Evolutionary conservation across 768 basidiomycete species (phyloP).

Genomic region (Suillus subaureus): DNA sequence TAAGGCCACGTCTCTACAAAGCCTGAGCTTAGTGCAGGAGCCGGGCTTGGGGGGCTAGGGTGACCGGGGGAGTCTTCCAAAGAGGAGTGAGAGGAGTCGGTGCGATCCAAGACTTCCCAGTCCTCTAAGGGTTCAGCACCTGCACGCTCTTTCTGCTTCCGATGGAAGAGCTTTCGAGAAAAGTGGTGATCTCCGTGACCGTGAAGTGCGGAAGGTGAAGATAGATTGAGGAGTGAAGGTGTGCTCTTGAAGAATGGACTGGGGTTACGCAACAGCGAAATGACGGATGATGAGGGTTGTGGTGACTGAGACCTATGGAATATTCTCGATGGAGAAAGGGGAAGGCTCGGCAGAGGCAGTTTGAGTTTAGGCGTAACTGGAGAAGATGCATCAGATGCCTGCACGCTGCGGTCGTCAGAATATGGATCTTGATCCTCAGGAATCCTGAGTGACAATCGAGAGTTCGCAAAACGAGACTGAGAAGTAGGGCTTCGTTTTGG

Average conservation of each 20-base stretch:
- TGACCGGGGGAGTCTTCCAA: slow-evolving; percentile 24
- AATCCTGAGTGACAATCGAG: slow-evolving; percentile 35
- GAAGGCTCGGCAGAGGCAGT: slow-evolving; percentile 29
- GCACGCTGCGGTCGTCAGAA: slow-evolving; percentile 29
- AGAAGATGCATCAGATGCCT: slow-evolving; percentile 35
- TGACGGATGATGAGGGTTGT: slow-evolving; percentile 37
- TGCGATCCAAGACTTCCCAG: slow-evolving; percentile 35
- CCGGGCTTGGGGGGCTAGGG: slow-evolving; percentile 24
- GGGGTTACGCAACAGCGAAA: slow-evolving; percentile 36
- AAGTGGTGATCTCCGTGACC: slow-evolving; percentile 30
- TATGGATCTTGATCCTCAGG: slow-evolving; percentile 35
- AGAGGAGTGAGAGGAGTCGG: slow-evolving; percentile 29
- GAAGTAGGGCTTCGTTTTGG: slow-evolving; percentile 29
- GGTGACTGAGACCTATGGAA: slow-evolving; percentile 36
- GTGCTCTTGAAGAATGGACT: slow-evolving; percentile 39
- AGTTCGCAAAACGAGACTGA: slow-evolving; percentile 34
- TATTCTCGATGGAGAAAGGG: slow-evolving; percentile 33
- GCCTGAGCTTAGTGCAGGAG: slow-evolving; percentile 5
- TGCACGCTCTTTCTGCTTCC: slow-evolving; percentile 37
- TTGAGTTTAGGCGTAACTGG: slow-evolving; percentile 36
- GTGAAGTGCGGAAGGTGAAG: slow-evolving; percentile 27
- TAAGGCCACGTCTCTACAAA: slow-evolving; percentile 5
- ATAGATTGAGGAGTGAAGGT: slow-evolving; percentile 31
- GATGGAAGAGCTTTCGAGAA: slow-evolving; percentile 36
- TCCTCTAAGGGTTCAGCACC: slow-evolving; percentile 36